Evolutionary conservation across 129 eudicot species (phyloP), one percentile per base, ranked within the genome.

Genomic region (Flaveria trinervia): DNA sequence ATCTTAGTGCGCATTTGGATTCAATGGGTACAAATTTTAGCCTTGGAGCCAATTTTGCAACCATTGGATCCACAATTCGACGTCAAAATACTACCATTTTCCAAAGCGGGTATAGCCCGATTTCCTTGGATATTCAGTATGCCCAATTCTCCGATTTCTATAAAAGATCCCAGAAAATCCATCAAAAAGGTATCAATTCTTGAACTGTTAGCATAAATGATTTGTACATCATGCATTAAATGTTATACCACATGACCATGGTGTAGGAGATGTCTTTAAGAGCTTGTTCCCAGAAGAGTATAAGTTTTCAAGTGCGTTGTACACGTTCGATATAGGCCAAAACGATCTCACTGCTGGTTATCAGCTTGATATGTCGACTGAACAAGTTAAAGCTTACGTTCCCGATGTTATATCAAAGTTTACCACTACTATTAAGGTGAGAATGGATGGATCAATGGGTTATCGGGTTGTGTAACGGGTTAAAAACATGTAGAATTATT

Each of bases 301-400:
- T 43, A 75, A 83, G 70, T 89, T 91, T 65, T 76, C 89, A 15
- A 78, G 76, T 3, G 97, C 90, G 0, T 77, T 91, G 56, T 91
- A 88, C 86, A 86, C 87, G 9, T 85, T 91, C 72, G 97, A 91
- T 86, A 91, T 91, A 26, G 95, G 97, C 85, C 97, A 91, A 78
- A 91, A 91, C 41, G 97, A 91, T 75, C 89, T 91, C 71, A 91
- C 95, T 0, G 90, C 95, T 56, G 97, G 97, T 5, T 91, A 86
- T 71, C 76, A 87, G 46, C 97, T 89, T 75, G 84, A 87, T 86
- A 68, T 89, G 94, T 70, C 92, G 72, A 79, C 83, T 7, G 90
- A 86, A 41, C 80, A 85, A 78, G 90, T 91, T 17, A 80, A 88
- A 84, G 89, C 85, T 3, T 86, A 85, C 55, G 86, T 91, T 36